Evolutionary conservation across 768 basidiomycete species (phyloP), one percentile per base, ranked within the genome.

Genomic region (Suillus placidus): DNA sequence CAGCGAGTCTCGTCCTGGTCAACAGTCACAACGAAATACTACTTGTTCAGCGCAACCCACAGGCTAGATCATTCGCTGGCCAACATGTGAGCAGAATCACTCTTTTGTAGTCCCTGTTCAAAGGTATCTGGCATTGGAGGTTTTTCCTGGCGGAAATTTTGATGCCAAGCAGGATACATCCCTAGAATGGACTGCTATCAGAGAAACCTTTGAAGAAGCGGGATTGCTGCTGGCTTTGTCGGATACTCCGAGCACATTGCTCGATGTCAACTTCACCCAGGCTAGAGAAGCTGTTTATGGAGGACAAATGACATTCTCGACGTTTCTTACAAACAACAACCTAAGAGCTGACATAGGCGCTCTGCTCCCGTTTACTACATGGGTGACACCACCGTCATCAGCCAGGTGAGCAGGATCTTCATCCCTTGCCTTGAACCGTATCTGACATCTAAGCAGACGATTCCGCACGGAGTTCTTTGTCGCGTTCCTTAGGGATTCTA

Each of bases 171-270:
- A 91, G 68, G 90, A 91, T 69, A 71, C 72, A 7, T 85, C 85
- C 12, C 72, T 89, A 23, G 74, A 74, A 38, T 80, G 88, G 64
- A 91, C 89, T 16, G 91, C 89, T 4, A 87, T 92, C 52, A 82
- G 91, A 20, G 90, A 93, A 76, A 88, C 90, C 0, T 92, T 93
- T 65, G 91, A 93, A 71, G 91, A 93, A 72, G 83, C 89, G 3
- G 91, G 90, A 2, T 74, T 92, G 35, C 74, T 92, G 16, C 74
- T 92, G 16, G 88, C 87, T 13, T 84, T 85, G 14, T 71, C 80
- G 0, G 63, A 65, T 26, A 57, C 65, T 35, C 52, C 63, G 61
- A 38, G 64, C 68, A 56, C 9, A 61, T 26, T 54, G 54, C 75
- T 77, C 40, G 79, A 86, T 62, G 61, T 70, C 0, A 72, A 78